Evolutionary conservation across 2,329 filamentous ascomycete species (phyloP).

Genomic region (Fusarium sp.): DNA sequence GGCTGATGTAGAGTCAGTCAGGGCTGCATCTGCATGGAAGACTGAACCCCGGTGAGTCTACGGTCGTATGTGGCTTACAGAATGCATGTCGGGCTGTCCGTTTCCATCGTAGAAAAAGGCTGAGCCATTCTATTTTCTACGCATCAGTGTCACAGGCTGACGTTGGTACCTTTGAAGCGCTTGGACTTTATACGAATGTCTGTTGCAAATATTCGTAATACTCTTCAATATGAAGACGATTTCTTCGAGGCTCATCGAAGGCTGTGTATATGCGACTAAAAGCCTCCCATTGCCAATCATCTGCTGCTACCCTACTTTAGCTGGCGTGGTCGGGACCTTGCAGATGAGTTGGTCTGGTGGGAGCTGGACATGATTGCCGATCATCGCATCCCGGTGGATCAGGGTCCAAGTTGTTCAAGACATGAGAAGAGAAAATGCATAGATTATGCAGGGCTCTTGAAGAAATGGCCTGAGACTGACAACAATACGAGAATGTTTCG

Average conservation of each 20-base stretch:
- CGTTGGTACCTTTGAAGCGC: neutral
- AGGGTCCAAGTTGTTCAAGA: constrained; percentile 23
- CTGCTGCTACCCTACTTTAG: constrained; percentile 28
- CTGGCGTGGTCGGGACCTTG: constrained; percentile 41
- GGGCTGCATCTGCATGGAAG: constrained; percentile 32
- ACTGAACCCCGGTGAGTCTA: constrained; percentile 27
- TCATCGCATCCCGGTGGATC: constrained; percentile 33
- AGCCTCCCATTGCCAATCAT: constrained; percentile 32
- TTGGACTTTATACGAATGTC: neutral
- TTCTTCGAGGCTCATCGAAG: constrained; percentile 17
- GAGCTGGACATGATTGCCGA: constrained; percentile 22
- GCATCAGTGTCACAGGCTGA: constrained; percentile 18
- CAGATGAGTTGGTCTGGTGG: constrained; percentile 33
- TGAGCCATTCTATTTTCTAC: constrained; percentile 22
- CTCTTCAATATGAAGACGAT: neutral
- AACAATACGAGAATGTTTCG: constrained; percentile 8
- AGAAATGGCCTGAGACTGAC: constrained; percentile 2
- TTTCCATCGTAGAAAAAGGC: constrained; percentile 28
- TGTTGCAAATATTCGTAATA: neutral
- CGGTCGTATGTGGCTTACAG: constrained; percentile 33
- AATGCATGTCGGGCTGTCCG: constrained; percentile 33
- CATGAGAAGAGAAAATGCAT: neutral
- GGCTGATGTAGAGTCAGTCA: constrained; percentile 13
- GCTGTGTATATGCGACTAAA: constrained; percentile 13
- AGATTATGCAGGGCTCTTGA: constrained; percentile 30